phyloP scores from a whole-genome alignment of 306 rosid genomes.

The Corylus americana region DNA sequence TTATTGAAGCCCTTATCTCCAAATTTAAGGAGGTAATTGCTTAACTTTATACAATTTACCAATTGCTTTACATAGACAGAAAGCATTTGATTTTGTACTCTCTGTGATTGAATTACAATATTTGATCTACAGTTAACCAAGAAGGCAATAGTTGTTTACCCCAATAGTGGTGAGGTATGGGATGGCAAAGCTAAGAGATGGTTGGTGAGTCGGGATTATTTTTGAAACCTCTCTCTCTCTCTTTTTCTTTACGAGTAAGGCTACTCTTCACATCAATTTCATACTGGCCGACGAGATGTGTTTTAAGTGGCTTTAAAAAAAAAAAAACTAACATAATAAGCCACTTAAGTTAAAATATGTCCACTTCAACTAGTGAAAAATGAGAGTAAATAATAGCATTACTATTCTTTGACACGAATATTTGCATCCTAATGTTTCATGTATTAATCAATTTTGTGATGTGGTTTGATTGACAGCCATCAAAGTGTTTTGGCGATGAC shows the following conservation, averaged over 20 bases:
- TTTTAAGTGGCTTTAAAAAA: no score
- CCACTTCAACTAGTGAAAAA: no score
- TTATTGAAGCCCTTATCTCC: slow-evolving; percentile 62
- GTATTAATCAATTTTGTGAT: background rate
- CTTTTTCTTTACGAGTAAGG: background rate
- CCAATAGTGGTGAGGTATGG: slow-evolving; percentile 91
- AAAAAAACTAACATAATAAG: no score
- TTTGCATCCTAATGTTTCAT: slow-evolving; percentile 5
- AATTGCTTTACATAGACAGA: background rate
- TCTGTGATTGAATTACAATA: slow-evolving; percentile 3
- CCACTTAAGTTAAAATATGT: no score
- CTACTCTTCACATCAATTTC: no score
- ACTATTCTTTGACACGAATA: background rate
- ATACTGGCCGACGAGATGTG: no score
- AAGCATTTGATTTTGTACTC: slow-evolving; percentile 5
- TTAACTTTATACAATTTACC: background rate
- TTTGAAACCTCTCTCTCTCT: background rate
- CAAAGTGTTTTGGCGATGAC: slow-evolving; percentile 60
- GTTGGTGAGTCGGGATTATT: slow-evolving; percentile 53
- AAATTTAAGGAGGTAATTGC: slow-evolving; percentile 61
- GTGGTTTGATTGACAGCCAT: slow-evolving; percentile 62
- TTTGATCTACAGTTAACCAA: slow-evolving; percentile 59
- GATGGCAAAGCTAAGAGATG: slow-evolving; percentile 84
- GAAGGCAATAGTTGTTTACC: slow-evolving; percentile 74
- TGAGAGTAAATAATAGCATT: no score